Base-by-base conservation (phyloP, 345 rosid genomes). In the Rhodamnia argentea region DNA sequence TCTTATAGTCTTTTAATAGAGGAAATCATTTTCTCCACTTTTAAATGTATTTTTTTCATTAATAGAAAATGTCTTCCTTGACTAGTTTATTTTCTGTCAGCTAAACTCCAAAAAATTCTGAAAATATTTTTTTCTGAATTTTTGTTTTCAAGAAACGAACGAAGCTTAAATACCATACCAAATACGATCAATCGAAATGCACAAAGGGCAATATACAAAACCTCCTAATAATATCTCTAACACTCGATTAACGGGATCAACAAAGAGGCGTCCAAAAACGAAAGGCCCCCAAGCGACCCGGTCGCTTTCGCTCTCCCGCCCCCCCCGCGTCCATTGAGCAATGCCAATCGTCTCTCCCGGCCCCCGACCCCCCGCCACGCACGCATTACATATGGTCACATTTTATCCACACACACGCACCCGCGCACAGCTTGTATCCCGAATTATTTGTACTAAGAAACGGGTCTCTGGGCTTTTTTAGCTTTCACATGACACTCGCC, bases 241-340 rank as follows among this genome's bases (percentile, higher is more conserved):
- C 40, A 62, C 22, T 2, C 40, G 3, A 16, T 3, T 15, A 11
- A 4, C 3, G 0, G 6, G 6, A 15, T 14, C 5, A 6, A 3
- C 3, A 29, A 3, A 4, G 42, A 16, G 12, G 23, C 13, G 4
- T 4, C 76, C 76, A 8, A 16, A 8, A 15, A 11, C 40, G 44
- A 37, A 32, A 32, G 23, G 23, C 23, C 12, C 40, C 44, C 22
- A 32, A 32, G 12, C 8, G 42, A 32, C 23, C 42, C 1, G 44
- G 44, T 64, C 8, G 44, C 76, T 64, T 29, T 64, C 42, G 10
- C 22, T 29, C 6, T 10, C 11, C 75, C 47, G 5, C n/a, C n/a
- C n/a, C n/a, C n/a, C n/a, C n/a, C n/a, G n/a, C 52, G 14, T 15
- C 29, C 76, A 2, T 2, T 0, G 44, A 64, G 23, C 42, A 64